Conservation (phyloP, 441 rosid species). For the Capsella rubella region DNA sequence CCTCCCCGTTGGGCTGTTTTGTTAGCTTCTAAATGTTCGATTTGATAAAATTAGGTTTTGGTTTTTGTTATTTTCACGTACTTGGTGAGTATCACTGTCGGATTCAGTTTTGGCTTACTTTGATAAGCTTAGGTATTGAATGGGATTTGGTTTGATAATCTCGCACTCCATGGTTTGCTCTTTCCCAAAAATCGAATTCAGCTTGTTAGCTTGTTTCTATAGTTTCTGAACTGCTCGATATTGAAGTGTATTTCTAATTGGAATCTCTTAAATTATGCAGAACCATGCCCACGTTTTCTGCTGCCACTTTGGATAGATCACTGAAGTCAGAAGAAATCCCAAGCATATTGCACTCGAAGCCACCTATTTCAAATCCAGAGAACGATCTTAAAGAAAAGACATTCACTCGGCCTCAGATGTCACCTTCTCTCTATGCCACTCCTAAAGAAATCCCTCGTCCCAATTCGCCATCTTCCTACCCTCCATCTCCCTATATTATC, state of each 20-base stretch:
- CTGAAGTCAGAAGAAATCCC: not conserved
- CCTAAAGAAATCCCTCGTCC: conserved; percentile 81
- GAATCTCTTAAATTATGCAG: conserved; percentile 52
- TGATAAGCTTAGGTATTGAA: not conserved
- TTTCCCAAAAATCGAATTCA: too few species aligned
- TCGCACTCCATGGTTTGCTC: too few species aligned
- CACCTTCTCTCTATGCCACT: conserved; percentile 83
- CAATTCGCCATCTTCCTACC: conserved; percentile 80
- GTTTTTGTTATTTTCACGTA: not conserved
- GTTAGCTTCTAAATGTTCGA: conserved; percentile 25
- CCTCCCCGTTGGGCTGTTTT: not conserved
- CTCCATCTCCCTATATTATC: conserved; percentile 84
- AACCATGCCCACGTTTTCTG: conserved; percentile 86
- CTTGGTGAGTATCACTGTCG: too few species aligned
- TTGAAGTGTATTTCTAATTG: not conserved
- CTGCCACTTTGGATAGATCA: conserved; percentile 79
- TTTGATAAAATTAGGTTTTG: conserved; percentile 9
- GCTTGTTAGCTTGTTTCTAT: too few species aligned
- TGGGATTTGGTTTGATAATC: not conserved
- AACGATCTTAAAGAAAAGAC: conserved; percentile 50
- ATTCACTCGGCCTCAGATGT: conserved; percentile 64
- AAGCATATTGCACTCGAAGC: conserved; percentile 44
- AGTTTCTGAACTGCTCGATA: not conserved
- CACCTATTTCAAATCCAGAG: conserved; percentile 38
- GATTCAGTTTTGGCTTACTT: conserved; percentile 11